A percentile compares a stretch with the other conserved stretches of the same genome.
phyloP scores from a whole-genome alignment of 768 basidiomycete species.

The Lentinula sp. region DNA sequence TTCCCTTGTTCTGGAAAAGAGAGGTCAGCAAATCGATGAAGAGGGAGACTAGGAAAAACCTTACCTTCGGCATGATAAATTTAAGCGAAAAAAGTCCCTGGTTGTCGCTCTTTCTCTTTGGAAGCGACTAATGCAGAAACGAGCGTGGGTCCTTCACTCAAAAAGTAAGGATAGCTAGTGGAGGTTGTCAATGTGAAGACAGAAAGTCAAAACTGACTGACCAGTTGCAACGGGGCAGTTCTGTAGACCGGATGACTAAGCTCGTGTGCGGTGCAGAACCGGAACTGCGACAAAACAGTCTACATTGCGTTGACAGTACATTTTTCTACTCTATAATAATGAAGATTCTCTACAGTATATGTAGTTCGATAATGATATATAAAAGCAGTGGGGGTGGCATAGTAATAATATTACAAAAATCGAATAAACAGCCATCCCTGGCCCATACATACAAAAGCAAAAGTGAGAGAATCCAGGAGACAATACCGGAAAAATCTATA shows the following conservation, averaged over 20 bases:
- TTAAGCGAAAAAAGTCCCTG: not conserved
- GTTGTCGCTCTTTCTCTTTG: not conserved
- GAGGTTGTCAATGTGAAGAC: not conserved
- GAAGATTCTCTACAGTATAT: not conserved
- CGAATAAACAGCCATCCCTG: no score
- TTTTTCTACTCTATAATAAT: not conserved
- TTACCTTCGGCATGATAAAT: conserved; percentile 3
- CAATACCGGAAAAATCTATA: conserved; percentile 23
- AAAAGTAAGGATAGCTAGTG: not conserved
- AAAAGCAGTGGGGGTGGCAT: not conserved
- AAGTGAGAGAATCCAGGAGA: not conserved
- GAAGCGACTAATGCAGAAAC: conserved; percentile 2
- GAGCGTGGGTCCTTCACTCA: conserved; percentile 1
- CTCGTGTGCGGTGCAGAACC: not conserved
- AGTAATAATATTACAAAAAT: not conserved
- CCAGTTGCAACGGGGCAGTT: not conserved
- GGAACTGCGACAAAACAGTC: not conserved
- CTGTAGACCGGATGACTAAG: not conserved
- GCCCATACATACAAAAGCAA: not conserved
- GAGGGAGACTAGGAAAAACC: not conserved
- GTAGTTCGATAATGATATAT: not conserved
- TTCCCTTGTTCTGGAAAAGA: conserved; percentile 62
- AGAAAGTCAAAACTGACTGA: not conserved
- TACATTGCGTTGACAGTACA: not conserved
- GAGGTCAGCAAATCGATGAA: not conserved